A percentile compares a stretch with the other conserved stretches of the same genome.
These are phyloP conservation scores for Ophiostoma perfectum DNA, from an alignment of 2,329 filamentous ascomycete species.

Conservation along the genomic window DNA sequence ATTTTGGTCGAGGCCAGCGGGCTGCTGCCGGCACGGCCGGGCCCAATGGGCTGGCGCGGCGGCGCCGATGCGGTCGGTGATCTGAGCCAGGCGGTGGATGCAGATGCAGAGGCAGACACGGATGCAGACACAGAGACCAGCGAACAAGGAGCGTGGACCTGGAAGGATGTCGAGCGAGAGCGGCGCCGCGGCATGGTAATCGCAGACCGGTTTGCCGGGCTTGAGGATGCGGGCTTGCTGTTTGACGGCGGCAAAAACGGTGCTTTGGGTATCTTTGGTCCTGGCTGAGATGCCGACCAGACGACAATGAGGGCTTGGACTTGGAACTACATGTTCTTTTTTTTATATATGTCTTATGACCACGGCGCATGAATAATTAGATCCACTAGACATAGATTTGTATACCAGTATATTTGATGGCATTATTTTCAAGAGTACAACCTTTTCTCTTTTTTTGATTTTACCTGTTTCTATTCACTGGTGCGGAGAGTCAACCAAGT, in stretches of 20 bases:
- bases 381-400: too few species aligned
- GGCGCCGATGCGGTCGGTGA: slow-evolving; percentile 34
- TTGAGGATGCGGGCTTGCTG: slow-evolving; percentile 49
- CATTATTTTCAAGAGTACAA: too few species aligned
- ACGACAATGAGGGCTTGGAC: background rate
- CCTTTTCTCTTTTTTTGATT: too few species aligned
- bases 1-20: slow-evolving; percentile 65
- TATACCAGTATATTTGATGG: too few species aligned
- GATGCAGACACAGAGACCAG: slow-evolving; percentile 33
- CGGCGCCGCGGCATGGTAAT: slow-evolving; percentile 51
- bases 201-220: slow-evolving; percentile 50
- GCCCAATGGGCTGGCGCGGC: slow-evolving; percentile 51
- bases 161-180: slow-evolving; percentile 52
- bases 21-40: slow-evolving; percentile 68
- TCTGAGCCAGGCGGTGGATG: slow-evolving; percentile 30
- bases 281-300: slow-evolving; percentile 17
- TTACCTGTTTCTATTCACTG: too few species aligned
- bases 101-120: slow-evolving; percentile 37
- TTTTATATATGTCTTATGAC: too few species aligned
- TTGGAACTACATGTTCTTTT: too few species aligned
- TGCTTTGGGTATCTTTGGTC: slow-evolving; percentile 44
- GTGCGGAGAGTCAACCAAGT: too few species aligned
- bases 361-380: too few species aligned
- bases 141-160: slow-evolving; percentile 48
- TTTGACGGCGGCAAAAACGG: slow-evolving; percentile 52